phyloP scores from a whole-genome alignment of 768 basidiomycete genomes.

The Lactarius deliciosus region DNA sequence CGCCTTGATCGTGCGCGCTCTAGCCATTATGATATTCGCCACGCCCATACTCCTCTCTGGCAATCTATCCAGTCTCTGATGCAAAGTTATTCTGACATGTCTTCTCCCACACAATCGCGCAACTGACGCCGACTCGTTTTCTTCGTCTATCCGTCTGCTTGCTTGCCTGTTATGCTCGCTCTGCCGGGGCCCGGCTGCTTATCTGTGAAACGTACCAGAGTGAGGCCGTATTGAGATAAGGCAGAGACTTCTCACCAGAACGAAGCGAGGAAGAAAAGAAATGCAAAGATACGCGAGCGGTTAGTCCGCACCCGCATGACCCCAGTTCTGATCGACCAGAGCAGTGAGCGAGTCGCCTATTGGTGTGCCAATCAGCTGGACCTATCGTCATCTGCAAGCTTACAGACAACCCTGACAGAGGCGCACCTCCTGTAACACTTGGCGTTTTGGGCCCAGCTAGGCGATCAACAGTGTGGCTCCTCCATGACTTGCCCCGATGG shows the following conservation, averaged over 20 bases:
- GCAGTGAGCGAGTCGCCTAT: not conserved
- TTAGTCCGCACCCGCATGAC: not conserved
- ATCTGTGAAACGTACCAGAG: not conserved
- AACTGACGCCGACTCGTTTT: not conserved
- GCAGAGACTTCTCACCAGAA: not conserved
- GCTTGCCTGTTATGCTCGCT: not conserved
- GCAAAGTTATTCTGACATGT: not conserved
- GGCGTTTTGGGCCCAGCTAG: not conserved
- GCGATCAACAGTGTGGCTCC: not conserved
- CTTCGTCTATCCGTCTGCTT: not conserved
- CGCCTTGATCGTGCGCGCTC: not conserved
- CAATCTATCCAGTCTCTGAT: not conserved
- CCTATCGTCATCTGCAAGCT: not conserved
- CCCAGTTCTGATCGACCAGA: not conserved
- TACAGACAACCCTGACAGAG: not conserved
- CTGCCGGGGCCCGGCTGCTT: not conserved
- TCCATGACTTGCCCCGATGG: not conserved
- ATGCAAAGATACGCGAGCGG: not conserved
- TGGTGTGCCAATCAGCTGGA: not conserved
- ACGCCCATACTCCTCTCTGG: not conserved
- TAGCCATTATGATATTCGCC: not conserved
- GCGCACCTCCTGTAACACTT: not conserved
- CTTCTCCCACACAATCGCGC: not conserved
- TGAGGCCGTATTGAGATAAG: not conserved
- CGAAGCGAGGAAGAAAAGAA: not conserved